phyloP scores from a whole-genome alignment of 1,284 basidiomycete species.

The Ustilago crameri region DNA sequence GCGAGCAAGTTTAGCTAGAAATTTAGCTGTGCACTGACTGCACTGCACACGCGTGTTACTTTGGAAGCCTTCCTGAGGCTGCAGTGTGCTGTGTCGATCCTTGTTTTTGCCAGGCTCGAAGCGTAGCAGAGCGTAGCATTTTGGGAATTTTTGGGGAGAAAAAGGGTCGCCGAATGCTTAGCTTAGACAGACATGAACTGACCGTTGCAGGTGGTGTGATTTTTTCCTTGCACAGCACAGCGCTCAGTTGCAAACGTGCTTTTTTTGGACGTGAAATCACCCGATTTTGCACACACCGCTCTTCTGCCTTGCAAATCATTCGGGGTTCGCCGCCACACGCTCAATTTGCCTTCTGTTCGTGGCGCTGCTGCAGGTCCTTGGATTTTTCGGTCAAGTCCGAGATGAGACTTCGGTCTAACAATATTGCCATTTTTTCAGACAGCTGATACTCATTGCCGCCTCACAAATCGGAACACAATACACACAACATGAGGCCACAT shows the following conservation, averaged over 20 bases:
- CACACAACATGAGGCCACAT: too few relatives aligned
- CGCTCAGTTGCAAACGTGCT: background rate
- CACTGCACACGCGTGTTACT: conserved; percentile 20
- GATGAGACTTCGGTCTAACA: conserved; percentile 10
- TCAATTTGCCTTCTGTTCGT: conserved; percentile 3
- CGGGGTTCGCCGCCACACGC: background rate
- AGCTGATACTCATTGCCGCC: too few relatives aligned
- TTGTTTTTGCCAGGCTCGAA: background rate
- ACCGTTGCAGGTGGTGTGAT: background rate
- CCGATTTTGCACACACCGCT: conserved; percentile 13
- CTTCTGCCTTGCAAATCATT: background rate
- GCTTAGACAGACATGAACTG: conserved; percentile 2
- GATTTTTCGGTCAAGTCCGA: conserved; percentile 11
- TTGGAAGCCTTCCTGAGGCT: conserved; percentile 5
- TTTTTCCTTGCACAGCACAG: background rate
- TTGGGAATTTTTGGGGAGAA: conserved; percentile 2
- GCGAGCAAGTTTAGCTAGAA: background rate
- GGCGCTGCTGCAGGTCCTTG: background rate
- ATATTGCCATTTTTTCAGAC: background rate
- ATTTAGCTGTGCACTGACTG: background rate
- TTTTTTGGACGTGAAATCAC: conserved; percentile 17
- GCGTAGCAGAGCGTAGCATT: too few relatives aligned
- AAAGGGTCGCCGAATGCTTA: conserved; percentile 19
- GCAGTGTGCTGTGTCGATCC: background rate
- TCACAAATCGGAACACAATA: too few relatives aligned